These are phyloP conservation scores for Microbotryomycetes sp. DNA, from an alignment of 1,284 basidiomycete genomes.

Conservation along the genomic window DNA sequence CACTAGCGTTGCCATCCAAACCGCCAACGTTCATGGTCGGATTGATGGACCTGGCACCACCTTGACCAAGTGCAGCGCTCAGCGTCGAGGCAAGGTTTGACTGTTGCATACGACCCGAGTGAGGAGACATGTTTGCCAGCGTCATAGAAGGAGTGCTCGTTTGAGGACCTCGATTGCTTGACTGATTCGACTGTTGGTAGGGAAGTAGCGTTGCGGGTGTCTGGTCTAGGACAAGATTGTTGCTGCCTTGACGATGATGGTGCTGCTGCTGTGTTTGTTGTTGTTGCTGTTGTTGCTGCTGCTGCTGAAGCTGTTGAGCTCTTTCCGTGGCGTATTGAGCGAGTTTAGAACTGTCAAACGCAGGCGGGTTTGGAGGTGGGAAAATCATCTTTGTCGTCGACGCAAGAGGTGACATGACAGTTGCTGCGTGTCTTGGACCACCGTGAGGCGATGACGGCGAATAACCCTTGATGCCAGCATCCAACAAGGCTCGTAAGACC, in stretches of 20 bases:
- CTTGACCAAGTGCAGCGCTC: not conserved
- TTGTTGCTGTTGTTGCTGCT: constrained; percentile 1
- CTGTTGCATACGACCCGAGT: not conserved
- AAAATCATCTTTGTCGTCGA: not conserved
- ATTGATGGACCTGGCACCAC: not conserved
- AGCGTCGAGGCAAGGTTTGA: not conserved
- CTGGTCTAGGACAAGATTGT: not conserved
- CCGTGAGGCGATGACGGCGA: constrained; percentile 4
- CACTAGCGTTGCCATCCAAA: not conserved
- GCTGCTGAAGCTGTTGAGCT: not conserved
- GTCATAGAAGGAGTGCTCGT: not conserved
- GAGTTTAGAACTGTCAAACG: not conserved
- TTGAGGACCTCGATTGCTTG: not conserved
- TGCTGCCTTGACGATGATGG: not conserved
- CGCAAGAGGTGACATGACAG: constrained; percentile 6
- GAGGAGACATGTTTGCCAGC: not conserved
- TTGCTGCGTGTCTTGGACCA: constrained; percentile 7
- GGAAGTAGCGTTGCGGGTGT: not conserved
- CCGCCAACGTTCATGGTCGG: not conserved
- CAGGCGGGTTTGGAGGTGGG: not conserved
- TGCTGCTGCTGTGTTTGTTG: not conserved
- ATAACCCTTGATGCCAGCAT: constrained; percentile 24
- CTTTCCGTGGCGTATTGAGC: not conserved
- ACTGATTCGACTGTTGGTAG: not conserved
- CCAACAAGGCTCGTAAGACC: constrained; percentile 25